A percentile compares a stretch with the other conserved stretches of the same genome.
Conservation (phyloP, 257 asterid species). For the Fraxinus pennsylvanica region DNA sequence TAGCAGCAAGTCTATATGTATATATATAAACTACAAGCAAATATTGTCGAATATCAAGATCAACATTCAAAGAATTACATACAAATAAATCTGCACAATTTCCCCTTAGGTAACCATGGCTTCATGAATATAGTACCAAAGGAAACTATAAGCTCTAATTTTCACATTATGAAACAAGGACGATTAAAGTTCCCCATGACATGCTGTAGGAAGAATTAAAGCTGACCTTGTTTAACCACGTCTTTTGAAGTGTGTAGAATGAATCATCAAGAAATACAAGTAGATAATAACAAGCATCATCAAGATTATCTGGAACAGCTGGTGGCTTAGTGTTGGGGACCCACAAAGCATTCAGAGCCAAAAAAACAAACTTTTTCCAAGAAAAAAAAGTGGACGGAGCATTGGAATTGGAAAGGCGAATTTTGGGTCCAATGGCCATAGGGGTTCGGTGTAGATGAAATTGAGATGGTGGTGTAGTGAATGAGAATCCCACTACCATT, state of each 20-base stretch:
- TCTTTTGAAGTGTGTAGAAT: slow-evolving; percentile 23
- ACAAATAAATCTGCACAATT: not conserved
- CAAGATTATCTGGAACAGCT: slow-evolving; percentile 31
- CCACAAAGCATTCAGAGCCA: slow-evolving; percentile 46
- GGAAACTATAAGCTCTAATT: slow-evolving; percentile 1
- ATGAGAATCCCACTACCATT: slow-evolving; percentile 80
- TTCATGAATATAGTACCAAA: not conserved
- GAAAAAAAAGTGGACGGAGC: slow-evolving; percentile 22
- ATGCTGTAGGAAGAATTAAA: slow-evolving; percentile 19
- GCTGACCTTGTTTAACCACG: slow-evolving; percentile 45
- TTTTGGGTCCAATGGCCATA: slow-evolving; percentile 20
- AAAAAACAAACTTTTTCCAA: slow-evolving; percentile 22
- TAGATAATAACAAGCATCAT: slow-evolving; percentile 32
- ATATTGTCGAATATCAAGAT: not conserved
- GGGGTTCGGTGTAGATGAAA: slow-evolving; percentile 40
- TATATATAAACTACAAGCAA: too few species aligned
- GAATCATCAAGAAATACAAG: slow-evolving; percentile 31
- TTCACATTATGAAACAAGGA: not conserved
- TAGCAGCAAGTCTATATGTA: not conserved
- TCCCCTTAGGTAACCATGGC: not conserved
- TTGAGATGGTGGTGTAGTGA: slow-evolving; percentile 53
- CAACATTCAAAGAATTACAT: not conserved
- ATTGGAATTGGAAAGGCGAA: slow-evolving; percentile 22
- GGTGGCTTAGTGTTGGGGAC: slow-evolving; percentile 43
- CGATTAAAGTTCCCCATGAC: slow-evolving; percentile 2